These are phyloP conservation scores for Acanthamoeba divionensis DNA, from an alignment of 208 protist species.

Conservation along the genomic window DNA sequence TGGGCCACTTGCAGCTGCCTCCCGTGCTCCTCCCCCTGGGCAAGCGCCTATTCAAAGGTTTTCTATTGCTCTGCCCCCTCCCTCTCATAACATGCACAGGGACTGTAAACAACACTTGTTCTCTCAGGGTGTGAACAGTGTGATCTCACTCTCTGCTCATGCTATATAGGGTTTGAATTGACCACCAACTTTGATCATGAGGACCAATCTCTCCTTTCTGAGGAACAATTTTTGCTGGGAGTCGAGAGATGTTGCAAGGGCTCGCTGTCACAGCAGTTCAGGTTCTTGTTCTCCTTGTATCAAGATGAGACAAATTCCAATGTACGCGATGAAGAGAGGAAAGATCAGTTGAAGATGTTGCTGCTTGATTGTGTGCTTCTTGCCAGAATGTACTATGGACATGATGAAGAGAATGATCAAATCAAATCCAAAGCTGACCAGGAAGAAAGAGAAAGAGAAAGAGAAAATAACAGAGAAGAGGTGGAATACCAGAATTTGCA, in stretches of 20 bases:
- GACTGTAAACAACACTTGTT: too few relatives aligned
- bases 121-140: too few relatives aligned
- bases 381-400: not conserved
- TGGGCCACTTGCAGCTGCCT: not conserved
- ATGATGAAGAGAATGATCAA: not conserved
- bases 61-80: too few relatives aligned
- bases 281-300: conserved; percentile 40
- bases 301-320: not conserved
- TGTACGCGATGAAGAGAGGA: not conserved
- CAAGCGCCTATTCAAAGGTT: not conserved
- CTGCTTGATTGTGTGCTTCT: conserved; percentile 41
- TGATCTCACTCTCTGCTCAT: too few relatives aligned
- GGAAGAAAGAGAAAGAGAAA: not conserved
- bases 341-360: conserved; percentile 7
- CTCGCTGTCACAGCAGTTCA: conserved; percentile 21
- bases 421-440: not conserved
- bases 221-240: conserved; percentile 20
- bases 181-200: too few relatives aligned
- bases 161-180: too few relatives aligned
- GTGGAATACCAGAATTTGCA: not conserved
- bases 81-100: too few relatives aligned
- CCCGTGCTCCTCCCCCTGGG: not conserved
- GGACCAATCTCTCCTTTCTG: too few relatives aligned
- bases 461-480: not conserved
- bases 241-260: conserved; percentile 5